Conservation (phyloP, 306 rosid genomes). For the Acacia acuminata region DNA sequence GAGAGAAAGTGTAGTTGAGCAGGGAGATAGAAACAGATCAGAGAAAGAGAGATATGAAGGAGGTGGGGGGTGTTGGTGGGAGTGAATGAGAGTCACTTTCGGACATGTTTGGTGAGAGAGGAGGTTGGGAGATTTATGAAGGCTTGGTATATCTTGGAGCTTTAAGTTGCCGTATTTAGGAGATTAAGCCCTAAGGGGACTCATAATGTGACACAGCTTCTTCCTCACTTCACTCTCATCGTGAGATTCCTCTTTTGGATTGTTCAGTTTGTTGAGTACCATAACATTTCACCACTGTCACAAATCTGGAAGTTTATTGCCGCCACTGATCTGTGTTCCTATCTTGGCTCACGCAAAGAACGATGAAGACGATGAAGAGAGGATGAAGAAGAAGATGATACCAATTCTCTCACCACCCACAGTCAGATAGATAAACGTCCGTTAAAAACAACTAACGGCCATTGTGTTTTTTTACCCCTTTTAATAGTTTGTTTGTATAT, state of each 20-base stretch:
- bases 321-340: no score
- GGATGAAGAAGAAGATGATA: no score
- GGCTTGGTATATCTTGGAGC: background rate
- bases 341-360: no score
- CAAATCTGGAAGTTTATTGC: no score
- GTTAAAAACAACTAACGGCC: no score
- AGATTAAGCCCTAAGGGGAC: background rate
- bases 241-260: background rate
- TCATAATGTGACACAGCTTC: constrained; percentile 30
- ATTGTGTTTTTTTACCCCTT: no score
- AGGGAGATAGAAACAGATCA: background rate
- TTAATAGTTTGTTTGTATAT: no score
- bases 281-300: no score
- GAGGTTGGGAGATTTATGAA: constrained; percentile 20
- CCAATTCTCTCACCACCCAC: no score
- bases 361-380: no score
- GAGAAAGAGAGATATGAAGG: background rate
- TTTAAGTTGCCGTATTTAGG: constrained; percentile 29
- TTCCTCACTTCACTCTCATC: background rate
- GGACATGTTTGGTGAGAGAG: constrained; percentile 34
- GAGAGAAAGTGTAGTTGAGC: background rate
- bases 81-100: constrained; percentile 32
- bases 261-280: background rate
- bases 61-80: background rate
- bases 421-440: no score